Conservation (phyloP, 2,329 filamentous ascomycete genomes). For the Fusarium marasasianum region DNA sequence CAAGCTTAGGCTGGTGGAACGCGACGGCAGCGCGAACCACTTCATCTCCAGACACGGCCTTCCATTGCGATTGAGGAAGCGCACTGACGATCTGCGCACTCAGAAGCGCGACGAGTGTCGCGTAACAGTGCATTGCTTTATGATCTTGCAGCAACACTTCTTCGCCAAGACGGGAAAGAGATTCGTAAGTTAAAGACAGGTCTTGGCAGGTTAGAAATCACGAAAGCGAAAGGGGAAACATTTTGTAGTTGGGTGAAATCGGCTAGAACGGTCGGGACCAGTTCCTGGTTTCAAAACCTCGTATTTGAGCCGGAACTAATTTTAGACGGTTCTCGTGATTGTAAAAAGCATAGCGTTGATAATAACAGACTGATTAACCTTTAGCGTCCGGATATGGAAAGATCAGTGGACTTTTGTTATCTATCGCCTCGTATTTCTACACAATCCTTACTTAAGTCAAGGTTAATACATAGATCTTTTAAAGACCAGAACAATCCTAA, state of each 20-base stretch:
- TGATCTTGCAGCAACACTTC: background rate
- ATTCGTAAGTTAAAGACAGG: background rate
- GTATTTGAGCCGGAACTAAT: background rate
- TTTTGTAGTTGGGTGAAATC: background rate
- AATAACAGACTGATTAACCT: background rate
- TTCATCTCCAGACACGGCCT: background rate
- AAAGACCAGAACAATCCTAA: rapidly evolving
- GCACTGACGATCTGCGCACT: background rate
- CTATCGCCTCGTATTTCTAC: background rate
- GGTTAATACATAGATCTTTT: background rate
- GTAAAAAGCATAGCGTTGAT: background rate
- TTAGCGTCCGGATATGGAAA: background rate
- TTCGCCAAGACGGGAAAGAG: background rate
- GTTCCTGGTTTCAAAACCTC: background rate
- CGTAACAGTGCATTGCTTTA: background rate
- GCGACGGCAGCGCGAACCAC: conserved; percentile 2
- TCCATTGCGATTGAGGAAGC: background rate
- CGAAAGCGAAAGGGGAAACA: background rate
- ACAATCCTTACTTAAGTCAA: background rate
- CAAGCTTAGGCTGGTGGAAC: background rate
- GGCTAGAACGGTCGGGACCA: background rate
- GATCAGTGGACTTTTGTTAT: background rate
- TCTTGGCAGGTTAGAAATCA: background rate
- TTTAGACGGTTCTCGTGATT: background rate
- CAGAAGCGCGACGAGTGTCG: background rate